Evolutionary conservation across 192 early-diverging fungal genomes (phyloP).

Genomic region (Allomyces arbusculus): DNA sequence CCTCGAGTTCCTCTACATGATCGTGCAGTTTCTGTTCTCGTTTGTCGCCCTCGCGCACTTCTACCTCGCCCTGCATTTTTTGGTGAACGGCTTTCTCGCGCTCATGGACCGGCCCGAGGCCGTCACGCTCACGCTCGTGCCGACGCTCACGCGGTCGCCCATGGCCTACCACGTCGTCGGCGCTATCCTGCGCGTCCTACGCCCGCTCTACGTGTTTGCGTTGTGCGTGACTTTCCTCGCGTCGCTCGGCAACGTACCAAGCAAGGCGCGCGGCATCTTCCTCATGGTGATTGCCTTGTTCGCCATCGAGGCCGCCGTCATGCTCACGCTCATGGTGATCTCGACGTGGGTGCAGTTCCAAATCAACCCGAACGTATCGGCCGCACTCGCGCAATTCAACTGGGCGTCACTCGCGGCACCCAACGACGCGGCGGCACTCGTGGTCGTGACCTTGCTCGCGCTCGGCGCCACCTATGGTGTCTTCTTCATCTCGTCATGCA

Average conservation of each 20-base stretch:
- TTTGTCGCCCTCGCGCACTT: background rate
- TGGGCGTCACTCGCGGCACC: no score
- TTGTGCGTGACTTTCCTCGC: constrained; percentile 67
- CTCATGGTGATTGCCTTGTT: constrained; percentile 56
- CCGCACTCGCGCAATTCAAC: constrained; percentile 3
- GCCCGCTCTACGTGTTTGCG: constrained; percentile 53
- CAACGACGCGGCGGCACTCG: no score
- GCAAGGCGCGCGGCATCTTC: constrained; percentile 67
- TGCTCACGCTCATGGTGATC: constrained; percentile 46
- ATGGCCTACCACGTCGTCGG: constrained; percentile 19
- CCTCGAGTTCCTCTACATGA: constrained; percentile 64
- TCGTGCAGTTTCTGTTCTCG: constrained; percentile 49
- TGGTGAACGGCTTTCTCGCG: background rate
- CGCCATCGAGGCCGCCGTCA: constrained; percentile 63
- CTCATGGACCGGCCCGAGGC: constrained; percentile 8
- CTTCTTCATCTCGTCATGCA: constrained; percentile 52
- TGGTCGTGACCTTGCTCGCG: constrained; percentile 56
- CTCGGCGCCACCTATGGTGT: constrained; percentile 60
- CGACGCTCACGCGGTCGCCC: background rate
- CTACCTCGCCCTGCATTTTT: constrained; percentile 5
- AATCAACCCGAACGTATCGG: constrained; percentile 13
- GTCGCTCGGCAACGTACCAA: constrained; percentile 86
- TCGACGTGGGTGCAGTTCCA: constrained; percentile 33
- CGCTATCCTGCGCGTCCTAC: constrained; percentile 42
- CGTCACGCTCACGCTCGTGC: constrained; percentile 3